Percentiles rank a stretch among this genome's conserved stretches.
Conservation (phyloP, 805 yeast species). For the Saccharomycopsis capsularis region DNA sequence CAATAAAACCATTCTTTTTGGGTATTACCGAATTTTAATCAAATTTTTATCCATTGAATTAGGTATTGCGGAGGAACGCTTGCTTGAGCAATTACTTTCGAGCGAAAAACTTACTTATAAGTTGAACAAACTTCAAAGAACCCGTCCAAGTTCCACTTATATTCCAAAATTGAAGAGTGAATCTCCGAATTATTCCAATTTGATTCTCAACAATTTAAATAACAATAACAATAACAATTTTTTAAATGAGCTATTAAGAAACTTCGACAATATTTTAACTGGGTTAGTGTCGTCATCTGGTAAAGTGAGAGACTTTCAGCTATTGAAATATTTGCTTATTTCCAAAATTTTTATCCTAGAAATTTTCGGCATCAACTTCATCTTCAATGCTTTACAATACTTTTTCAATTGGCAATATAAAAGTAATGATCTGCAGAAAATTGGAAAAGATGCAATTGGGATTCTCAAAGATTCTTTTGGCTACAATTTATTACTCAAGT, state of each 20-base stretch:
- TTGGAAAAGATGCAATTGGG: background rate
- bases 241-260: conserved; percentile 8
- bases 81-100: background rate
- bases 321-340: conserved; percentile 9
- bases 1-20: background rate
- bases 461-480: conserved; percentile 10
- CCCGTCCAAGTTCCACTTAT: background rate
- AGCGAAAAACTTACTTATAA: background rate
- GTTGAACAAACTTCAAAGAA: background rate
- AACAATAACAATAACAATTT: background rate
- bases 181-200: conserved; percentile 11
- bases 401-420: conserved; percentile 38
- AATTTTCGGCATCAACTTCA: conserved; percentile 41
- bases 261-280: conserved; percentile 8
- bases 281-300: background rate
- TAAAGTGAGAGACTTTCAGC: background rate
- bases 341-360: conserved; percentile 23
- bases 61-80: conserved; percentile 3
- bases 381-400: conserved; percentile 39
- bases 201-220: conserved; percentile 2
- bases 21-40: conserved; percentile 10
- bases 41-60: conserved; percentile 11
- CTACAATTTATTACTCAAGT: background rate
- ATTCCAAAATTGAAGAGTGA: conserved; percentile 8
- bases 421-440: background rate